These are phyloP conservation scores for Echeveria elegans DNA, from an alignment of 164 flowering plant genomes.

Conservation along the genomic window DNA sequence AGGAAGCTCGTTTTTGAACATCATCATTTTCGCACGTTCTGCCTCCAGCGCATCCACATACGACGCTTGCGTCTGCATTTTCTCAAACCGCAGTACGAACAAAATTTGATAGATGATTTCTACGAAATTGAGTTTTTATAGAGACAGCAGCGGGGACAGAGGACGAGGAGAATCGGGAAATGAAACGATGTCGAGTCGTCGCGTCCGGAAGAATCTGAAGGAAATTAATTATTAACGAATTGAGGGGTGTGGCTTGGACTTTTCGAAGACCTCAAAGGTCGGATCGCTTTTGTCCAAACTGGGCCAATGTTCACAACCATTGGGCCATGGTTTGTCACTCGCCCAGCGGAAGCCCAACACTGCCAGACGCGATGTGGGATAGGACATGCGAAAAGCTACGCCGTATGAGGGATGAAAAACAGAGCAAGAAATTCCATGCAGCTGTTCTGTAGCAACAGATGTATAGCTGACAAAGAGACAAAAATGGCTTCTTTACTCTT, in stretches of 20 bases:
- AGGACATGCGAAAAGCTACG: neutral
- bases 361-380: too few relatives aligned
- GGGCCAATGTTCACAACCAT: too few relatives aligned
- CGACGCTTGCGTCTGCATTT: neutral
- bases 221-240: neutral
- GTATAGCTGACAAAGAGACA: neutral
- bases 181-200: slow-evolving; percentile 5
- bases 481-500: neutral
- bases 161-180: neutral
- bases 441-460: neutral
- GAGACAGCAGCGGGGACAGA: too few relatives aligned
- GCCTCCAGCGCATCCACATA: neutral
- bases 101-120: too few relatives aligned
- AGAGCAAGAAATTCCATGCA: neutral
- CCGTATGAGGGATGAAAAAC: neutral
- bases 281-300: too few relatives aligned
- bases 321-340: too few relatives aligned
- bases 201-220: neutral
- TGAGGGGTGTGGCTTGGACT: too few relatives aligned
- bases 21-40: neutral
- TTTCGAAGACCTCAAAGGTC: too few relatives aligned
- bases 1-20: neutral
- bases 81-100: too few relatives aligned
- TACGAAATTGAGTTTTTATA: neutral
- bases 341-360: neutral